phyloP scores from a whole-genome alignment of 306 rosid species.

The Carpinus fangiana region DNA sequence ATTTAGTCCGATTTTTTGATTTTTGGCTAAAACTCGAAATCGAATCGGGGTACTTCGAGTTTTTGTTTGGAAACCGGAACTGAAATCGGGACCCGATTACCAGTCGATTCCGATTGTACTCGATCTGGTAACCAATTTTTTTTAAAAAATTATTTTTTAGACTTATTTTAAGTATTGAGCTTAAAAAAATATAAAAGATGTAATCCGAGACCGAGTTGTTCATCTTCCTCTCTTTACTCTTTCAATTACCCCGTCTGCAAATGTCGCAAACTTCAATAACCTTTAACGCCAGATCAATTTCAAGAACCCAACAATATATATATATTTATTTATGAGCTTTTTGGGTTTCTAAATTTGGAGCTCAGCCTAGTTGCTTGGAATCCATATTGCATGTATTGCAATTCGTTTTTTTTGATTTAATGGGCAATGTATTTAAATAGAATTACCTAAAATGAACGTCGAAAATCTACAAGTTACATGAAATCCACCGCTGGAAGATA shows the following conservation, averaged over 20 bases:
- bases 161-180: too few relatives aligned
- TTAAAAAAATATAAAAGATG: constrained; percentile 66
- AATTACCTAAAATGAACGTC: not conserved
- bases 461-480: not conserved
- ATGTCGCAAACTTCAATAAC: not conserved
- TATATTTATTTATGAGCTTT: not conserved
- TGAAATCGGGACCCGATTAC: too few relatives aligned
- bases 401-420: too few relatives aligned
- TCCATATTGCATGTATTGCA: not conserved
- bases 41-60: too few relatives aligned
- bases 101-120: too few relatives aligned
- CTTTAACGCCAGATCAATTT: not conserved
- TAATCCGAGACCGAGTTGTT: constrained; percentile 75
- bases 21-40: too few relatives aligned
- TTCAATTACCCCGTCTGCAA: constrained; percentile 15
- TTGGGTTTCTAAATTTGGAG: not conserved
- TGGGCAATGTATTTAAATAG: not conserved
- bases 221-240: constrained; percentile 40
- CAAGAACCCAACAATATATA: not conserved
- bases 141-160: too few relatives aligned
- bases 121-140: too few relatives aligned
- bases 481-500: not conserved
- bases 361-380: not conserved
- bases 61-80: too few relatives aligned
- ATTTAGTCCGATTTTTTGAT: too few relatives aligned